phyloP scores from a whole-genome alignment of 208 protist genomes.

The Crithidia expoeki region DNA sequence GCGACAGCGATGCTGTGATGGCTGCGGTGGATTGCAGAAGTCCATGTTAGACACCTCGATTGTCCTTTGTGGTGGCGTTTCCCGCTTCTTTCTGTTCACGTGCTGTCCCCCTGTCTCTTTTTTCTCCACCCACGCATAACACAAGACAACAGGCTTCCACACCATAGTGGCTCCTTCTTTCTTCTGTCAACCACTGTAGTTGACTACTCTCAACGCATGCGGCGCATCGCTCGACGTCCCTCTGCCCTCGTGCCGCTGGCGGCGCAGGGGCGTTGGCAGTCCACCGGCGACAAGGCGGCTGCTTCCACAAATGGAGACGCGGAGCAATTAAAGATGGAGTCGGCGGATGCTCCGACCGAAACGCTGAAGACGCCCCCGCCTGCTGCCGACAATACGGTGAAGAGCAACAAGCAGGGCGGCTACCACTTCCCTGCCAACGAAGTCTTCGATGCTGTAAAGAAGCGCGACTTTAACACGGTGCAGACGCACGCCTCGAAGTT shows the following conservation, averaged over 20 bases:
- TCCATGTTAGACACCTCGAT: no score
- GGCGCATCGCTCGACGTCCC: neutral
- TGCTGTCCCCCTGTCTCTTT: no score
- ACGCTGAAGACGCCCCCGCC: constrained; percentile 4
- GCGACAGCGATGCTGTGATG: no score
- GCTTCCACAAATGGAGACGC: neutral
- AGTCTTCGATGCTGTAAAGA: constrained; percentile 61
- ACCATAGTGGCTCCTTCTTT: no score
- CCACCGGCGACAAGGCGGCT: constrained; percentile 8
- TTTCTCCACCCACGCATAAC: no score
- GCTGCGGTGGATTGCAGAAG: no score
- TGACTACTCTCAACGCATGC: constrained; percentile 3
- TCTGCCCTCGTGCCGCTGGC: neutral
- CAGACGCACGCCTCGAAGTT: constrained; percentile 67
- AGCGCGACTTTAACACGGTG: constrained; percentile 63
- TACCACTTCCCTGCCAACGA: constrained; percentile 54
- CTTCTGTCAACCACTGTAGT: no score
- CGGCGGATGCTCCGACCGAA: neutral
- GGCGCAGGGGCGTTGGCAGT: constrained; percentile 17
- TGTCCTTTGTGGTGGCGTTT: no score
- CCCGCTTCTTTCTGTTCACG: no score
- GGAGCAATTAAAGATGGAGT: constrained; percentile 8
- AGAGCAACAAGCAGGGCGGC: constrained; percentile 3
- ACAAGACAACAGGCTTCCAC: no score
- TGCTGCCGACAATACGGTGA: neutral